Evolutionary conservation across 2,329 filamentous ascomycete genomes (phyloP).

Genomic region (Aspergillus quadricinctus): DNA sequence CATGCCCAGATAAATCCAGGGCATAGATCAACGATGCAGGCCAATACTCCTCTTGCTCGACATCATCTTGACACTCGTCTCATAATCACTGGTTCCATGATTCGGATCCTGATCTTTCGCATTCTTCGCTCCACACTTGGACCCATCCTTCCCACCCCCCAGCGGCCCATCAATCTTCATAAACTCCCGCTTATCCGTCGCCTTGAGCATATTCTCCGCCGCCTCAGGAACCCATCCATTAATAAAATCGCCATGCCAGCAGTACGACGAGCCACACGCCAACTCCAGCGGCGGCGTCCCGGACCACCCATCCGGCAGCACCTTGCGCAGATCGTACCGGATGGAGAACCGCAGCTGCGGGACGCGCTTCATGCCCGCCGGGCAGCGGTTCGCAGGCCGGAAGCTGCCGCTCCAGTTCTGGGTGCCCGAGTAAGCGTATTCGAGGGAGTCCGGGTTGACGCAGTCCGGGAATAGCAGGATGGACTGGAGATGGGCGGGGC

Average conservation of each 20-base stretch:
- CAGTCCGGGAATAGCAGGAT: conserved; percentile 14
- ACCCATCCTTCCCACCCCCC: background rate
- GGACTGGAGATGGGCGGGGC: conserved; percentile 9
- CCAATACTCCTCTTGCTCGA: background rate
- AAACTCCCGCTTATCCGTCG: conserved; percentile 5
- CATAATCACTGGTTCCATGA: conserved; percentile 12
- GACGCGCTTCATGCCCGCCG: conserved; percentile 10
- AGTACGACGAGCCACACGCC: conserved; percentile 8
- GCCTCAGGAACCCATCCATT: conserved; percentile 10
- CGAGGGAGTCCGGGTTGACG: conserved; percentile 8
- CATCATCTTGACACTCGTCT: conserved; percentile 12
- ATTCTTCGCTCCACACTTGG: background rate
- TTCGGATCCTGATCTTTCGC: conserved; percentile 10
- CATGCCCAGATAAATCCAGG: too few relatives aligned
- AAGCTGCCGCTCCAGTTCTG: background rate
- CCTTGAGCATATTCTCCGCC: conserved; percentile 14
- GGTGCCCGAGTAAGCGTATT: conserved; percentile 4
- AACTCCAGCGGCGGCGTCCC: conserved; percentile 9
- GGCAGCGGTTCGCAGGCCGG: conserved; percentile 9
- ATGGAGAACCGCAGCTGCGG: conserved; percentile 15
- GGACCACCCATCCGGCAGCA: conserved; percentile 13
- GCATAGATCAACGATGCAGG: background rate
- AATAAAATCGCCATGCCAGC: conserved; percentile 10
- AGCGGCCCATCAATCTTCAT: background rate
- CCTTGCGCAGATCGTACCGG: conserved; percentile 9